Evolutionary conservation across 345 rosid species (phyloP), one percentile per base, ranked within the genome.

Genomic region (Pistacia atlantica): DNA sequence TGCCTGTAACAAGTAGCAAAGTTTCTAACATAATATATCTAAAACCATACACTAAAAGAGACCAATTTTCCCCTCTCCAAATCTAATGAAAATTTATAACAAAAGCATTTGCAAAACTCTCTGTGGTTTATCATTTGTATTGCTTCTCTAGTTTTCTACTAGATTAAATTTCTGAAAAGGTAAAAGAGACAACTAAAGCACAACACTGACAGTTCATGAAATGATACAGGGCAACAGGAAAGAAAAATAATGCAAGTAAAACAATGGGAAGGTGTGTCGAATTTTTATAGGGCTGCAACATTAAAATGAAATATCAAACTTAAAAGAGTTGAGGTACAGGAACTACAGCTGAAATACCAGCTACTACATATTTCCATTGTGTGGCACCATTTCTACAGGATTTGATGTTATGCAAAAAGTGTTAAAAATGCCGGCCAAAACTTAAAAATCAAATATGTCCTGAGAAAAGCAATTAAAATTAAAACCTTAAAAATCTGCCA

Each of bases 1-100:
- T 65, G 70, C 80, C 86, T 83, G 79, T 48, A 73, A 42, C 33
- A 20, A 68, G 54, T 11, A 28, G 17, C 69, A 42, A 20, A 1
- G 25, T 20, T 8, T 18, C 13, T 65, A 13, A 56, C 64, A 37
- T 35, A 45, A 58, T 20, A 13, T 5, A 33, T 12, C 22, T 31
- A 18, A 45, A 42, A 5, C 11, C 45, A 14, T 63, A 63, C 35
- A 18, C 20, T 65, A 16, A 8, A 6, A 65, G 45, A 61, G 28
- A 54, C 9, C 8, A 52, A 3, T 14, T 0, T 38, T 11, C n/a
- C n/a, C 18, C 56, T 48, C 35, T 1, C 48, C 59, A 62, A 42
- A 56, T 55, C 33, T 11, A 48, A 4, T 65, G 49, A 62, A 28
- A 12, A 37, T 28, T 31, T 51, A 14, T 11, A 51, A 11, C 3